These are phyloP conservation scores for Tuber aestivum DNA, from an alignment of 495 filamentous ascomycete species.

Conservation along the genomic window DNA sequence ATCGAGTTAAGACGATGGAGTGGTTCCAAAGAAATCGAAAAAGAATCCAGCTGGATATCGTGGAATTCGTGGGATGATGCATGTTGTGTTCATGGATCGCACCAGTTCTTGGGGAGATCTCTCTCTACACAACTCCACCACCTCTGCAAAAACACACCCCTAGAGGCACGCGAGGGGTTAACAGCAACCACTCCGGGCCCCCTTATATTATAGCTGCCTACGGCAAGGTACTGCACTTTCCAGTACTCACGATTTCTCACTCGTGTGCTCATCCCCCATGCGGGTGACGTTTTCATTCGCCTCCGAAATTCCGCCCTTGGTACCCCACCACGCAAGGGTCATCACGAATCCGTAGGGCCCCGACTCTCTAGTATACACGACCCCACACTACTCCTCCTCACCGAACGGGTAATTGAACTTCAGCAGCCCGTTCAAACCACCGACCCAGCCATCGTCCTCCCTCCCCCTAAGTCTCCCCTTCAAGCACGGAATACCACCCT, in stretches of 20 bases:
- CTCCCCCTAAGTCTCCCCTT: slow-evolving; percentile 50
- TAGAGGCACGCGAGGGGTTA: background rate
- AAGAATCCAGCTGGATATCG: background rate
- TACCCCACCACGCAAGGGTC: background rate
- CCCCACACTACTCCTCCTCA: slow-evolving; percentile 51
- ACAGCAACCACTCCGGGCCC: background rate
- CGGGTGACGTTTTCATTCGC: background rate
- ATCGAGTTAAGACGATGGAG: background rate
- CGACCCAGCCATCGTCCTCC: slow-evolving; percentile 89
- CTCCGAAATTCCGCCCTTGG: background rate
- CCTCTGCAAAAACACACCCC: background rate
- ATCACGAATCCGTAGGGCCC: background rate
- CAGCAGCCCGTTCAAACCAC: slow-evolving; percentile 83
- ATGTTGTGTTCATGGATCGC: background rate
- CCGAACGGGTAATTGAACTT: slow-evolving; percentile 99
- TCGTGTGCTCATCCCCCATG: background rate
- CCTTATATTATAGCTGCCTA: background rate
- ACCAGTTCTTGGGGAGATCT: background rate
- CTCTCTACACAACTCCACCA: background rate
- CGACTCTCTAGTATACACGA: background rate
- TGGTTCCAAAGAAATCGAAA: background rate
- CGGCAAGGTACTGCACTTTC: background rate
- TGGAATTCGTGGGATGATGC: background rate
- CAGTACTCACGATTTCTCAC: background rate
- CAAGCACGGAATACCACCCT: slow-evolving; percentile 65